These are phyloP conservation scores for Lanmaoa pseudosensibilis DNA, from an alignment of 768 basidiomycete species.

Conservation along the genomic window DNA sequence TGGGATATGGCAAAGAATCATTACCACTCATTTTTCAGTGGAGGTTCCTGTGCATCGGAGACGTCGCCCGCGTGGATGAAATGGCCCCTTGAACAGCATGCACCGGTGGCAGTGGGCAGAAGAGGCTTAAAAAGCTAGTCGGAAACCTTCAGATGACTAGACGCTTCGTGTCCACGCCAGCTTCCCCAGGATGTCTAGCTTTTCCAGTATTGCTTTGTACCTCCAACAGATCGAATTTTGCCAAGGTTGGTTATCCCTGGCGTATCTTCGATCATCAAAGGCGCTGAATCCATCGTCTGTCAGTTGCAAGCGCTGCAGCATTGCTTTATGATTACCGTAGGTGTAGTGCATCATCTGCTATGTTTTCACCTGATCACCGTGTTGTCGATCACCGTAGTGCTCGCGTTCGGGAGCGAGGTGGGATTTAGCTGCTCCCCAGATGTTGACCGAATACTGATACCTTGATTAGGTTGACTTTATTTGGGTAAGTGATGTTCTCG, in stretches of 20 bases:
- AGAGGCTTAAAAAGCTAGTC: neutral
- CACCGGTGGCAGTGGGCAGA: neutral
- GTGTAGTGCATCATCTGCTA: neutral
- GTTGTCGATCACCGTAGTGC: constrained; percentile 5
- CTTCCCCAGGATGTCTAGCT: constrained; percentile 1
- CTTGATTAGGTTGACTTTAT: constrained; percentile 17
- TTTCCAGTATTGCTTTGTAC: neutral
- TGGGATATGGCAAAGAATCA: neutral
- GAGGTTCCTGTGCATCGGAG: neutral
- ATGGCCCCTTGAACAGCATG: neutral
- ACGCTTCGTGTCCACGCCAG: neutral
- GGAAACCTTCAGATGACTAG: neutral
- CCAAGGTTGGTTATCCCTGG: constrained; percentile 6
- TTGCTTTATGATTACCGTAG: constrained; percentile 18
- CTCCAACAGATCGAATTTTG: constrained; percentile 6
- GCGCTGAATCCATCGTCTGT: neutral
- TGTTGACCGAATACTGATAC: neutral
- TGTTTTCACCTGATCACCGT: neutral
- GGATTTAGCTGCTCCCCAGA: neutral
- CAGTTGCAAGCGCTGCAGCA: constrained; percentile 11
- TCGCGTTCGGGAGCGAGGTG: constrained; percentile 14
- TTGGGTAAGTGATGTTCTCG: constrained; percentile 9
- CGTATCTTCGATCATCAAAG: neutral
- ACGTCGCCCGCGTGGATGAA: neutral
- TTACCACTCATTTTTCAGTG: neutral